phyloP scores from a whole-genome alignment of 306 rosid genomes.

The Medicago ruthenica region DNA sequence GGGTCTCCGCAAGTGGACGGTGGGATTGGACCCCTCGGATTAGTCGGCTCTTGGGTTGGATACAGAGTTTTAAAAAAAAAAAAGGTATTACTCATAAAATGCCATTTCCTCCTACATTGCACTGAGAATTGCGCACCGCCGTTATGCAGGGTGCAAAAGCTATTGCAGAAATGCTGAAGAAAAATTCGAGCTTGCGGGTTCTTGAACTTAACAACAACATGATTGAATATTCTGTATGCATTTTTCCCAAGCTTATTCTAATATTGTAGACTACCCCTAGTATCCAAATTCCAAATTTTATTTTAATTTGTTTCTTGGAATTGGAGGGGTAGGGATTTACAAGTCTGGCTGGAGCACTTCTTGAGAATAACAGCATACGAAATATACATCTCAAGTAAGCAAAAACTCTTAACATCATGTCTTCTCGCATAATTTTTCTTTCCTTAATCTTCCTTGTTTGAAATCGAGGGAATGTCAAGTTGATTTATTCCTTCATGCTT shows the following conservation, averaged over 20 bases:
- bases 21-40: no score
- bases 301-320: slow-evolving; percentile 48
- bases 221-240: slow-evolving; percentile 93
- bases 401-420: slow-evolving; percentile 19
- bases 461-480: slow-evolving; percentile 9
- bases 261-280: slow-evolving; percentile 11
- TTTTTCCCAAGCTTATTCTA: slow-evolving; percentile 42
- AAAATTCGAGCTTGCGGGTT: slow-evolving; percentile 74
- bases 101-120: slow-evolving; percentile 25
- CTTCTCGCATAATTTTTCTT: slow-evolving; percentile 12
- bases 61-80: no score
- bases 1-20: no score
- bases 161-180: slow-evolving; percentile 88
- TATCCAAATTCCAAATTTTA: slow-evolving; percentile 47
- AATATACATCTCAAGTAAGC: slow-evolving; percentile 89
- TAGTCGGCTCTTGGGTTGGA: no score
- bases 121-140: slow-evolving; percentile 40
- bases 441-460: neutral
- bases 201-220: slow-evolving; percentile 91
- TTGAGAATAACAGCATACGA: slow-evolving; percentile 75
- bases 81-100: slow-evolving; percentile 16
- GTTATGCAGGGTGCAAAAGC: slow-evolving; percentile 87
- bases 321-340: slow-evolving; percentile 93
- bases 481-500: slow-evolving; percentile 29
- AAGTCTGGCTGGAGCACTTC: slow-evolving; percentile 93